phyloP scores from a whole-genome alignment of 2,329 filamentous ascomycete genomes.

The Blastomyces parvus region DNA sequence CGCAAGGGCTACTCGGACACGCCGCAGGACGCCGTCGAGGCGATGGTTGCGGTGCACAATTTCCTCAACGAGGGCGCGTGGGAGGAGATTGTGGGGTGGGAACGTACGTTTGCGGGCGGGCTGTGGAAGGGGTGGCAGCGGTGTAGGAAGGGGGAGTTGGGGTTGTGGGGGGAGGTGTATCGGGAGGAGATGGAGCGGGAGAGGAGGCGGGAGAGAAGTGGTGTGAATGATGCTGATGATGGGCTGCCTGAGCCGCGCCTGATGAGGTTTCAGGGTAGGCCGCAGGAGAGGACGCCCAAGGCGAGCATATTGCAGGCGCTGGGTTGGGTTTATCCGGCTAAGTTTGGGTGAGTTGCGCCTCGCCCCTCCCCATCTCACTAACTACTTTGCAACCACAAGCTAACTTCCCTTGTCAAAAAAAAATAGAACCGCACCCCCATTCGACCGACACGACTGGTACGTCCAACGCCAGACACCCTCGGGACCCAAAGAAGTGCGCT shows the following conservation, averaged over 20 bases:
- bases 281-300: conserved; percentile 84
- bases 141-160: conserved; percentile 64
- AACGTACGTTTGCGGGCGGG: conserved; percentile 70
- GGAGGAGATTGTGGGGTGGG: conserved; percentile 91
- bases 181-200: conserved; percentile 36
- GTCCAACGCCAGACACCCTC: conserved; percentile 60
- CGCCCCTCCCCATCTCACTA: conserved; percentile 4
- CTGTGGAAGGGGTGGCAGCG: conserved; percentile 62
- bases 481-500: conserved; percentile 70
- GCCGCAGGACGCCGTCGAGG: conserved; percentile 82
- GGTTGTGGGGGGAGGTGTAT: conserved; percentile 47
- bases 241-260: conserved; percentile 55
- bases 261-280: conserved; percentile 78
- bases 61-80: conserved; percentile 97
- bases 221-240: conserved; percentile 13
- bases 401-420: conserved; percentile 5
- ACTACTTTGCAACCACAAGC: conserved; percentile 3
- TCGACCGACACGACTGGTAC: conserved; percentile 97
- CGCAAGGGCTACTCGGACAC: conserved; percentile 95
- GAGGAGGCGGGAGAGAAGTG: conserved; percentile 13
- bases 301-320: conserved; percentile 73
- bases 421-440: conserved; percentile 66
- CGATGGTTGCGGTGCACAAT: conserved; percentile 97
- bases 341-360: conserved; percentile 55
- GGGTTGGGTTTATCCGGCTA: conserved; percentile 66